phyloP scores from a whole-genome alignment of 2,329 filamentous ascomycete species.

The Paecilomyces sp. region DNA sequence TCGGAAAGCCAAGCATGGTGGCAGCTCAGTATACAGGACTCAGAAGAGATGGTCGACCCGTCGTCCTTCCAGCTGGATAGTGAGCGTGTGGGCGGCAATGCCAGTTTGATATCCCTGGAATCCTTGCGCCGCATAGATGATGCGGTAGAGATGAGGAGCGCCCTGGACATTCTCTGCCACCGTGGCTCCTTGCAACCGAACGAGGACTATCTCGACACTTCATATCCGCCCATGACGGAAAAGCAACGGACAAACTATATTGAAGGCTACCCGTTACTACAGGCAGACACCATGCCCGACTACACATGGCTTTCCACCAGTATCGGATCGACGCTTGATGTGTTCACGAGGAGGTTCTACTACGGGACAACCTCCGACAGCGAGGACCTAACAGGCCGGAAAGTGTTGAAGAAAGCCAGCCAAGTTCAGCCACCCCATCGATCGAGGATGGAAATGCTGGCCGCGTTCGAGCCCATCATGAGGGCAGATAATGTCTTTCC shows the following conservation, averaged over 20 bases:
- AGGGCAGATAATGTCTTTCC: constrained; percentile 27
- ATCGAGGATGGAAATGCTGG: constrained; percentile 33
- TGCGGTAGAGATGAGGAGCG: constrained; percentile 27
- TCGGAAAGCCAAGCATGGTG: constrained; percentile 62
- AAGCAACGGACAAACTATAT: constrained; percentile 50
- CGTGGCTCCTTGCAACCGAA: constrained; percentile 17
- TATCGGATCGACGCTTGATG: constrained; percentile 25
- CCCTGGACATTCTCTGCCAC: constrained; percentile 27
- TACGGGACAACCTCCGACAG: constrained; percentile 9
- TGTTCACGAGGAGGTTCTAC: constrained; percentile 20
- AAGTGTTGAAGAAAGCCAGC: constrained; percentile 21
- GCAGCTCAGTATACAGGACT: constrained; percentile 56
- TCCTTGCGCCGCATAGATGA: constrained; percentile 19
- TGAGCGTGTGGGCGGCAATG: constrained; percentile 4
- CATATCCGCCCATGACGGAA: constrained; percentile 50
- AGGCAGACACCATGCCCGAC: constrained; percentile 43
- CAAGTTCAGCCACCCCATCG: constrained; percentile 15
- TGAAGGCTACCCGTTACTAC: constrained; percentile 47
- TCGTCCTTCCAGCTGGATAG: neutral
- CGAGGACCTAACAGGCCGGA: constrained; percentile 19
- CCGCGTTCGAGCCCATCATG: constrained; percentile 48
- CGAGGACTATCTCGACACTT: constrained; percentile 53
- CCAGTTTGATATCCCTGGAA: constrained; percentile 18
- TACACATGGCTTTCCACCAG: constrained; percentile 32
- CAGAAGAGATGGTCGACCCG: constrained; percentile 41